phyloP scores from a whole-genome alignment of 208 protist species.

The Crithidia sp. region DNA sequence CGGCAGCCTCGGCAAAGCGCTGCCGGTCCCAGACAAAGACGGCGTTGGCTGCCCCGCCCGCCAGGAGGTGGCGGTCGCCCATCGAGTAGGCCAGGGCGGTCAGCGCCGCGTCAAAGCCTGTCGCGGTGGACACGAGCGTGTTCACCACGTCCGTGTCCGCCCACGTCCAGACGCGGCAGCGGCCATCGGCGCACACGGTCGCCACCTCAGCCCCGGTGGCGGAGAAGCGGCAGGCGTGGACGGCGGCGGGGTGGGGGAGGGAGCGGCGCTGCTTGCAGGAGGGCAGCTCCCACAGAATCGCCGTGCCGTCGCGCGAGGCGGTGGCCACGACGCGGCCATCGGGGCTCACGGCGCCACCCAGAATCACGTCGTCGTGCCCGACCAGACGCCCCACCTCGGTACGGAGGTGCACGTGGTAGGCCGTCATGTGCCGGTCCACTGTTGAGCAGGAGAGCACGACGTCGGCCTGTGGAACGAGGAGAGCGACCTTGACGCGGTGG shows the following conservation, averaged over 20 bases:
- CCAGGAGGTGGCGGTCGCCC: conserved; percentile 8
- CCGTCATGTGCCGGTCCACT: conserved; percentile 16
- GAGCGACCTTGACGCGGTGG: conserved; percentile 23
- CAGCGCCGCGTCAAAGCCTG: conserved; percentile 19
- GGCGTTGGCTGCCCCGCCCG: conserved; percentile 3
- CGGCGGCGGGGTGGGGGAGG: conserved; percentile 32
- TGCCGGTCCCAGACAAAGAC: conserved; percentile 25
- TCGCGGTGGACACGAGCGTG: conserved; percentile 14
- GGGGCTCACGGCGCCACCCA: conserved; percentile 29
- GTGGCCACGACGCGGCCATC: conserved; percentile 37
- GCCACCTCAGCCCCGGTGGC: conserved; percentile 16
- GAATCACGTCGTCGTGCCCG: conserved; percentile 30
- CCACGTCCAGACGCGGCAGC: conserved; percentile 40
- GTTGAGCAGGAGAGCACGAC: conserved; percentile 36
- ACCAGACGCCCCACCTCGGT: conserved; percentile 26
- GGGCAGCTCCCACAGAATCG: conserved; percentile 35
- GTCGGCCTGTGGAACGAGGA: conserved; percentile 19
- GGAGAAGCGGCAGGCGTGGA: conserved; percentile 35
- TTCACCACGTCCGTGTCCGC: conserved; percentile 7
- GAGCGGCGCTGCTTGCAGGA: conserved; percentile 39
- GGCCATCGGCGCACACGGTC: conserved; percentile 35
- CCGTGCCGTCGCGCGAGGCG: conserved; percentile 30
- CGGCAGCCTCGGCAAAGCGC: not conserved
- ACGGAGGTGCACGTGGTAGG: conserved; percentile 28
- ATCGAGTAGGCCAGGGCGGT: conserved; percentile 20